Base-by-base conservation (phyloP, 768 basidiomycete species). In the Rhodotorula babjevae region DNA sequence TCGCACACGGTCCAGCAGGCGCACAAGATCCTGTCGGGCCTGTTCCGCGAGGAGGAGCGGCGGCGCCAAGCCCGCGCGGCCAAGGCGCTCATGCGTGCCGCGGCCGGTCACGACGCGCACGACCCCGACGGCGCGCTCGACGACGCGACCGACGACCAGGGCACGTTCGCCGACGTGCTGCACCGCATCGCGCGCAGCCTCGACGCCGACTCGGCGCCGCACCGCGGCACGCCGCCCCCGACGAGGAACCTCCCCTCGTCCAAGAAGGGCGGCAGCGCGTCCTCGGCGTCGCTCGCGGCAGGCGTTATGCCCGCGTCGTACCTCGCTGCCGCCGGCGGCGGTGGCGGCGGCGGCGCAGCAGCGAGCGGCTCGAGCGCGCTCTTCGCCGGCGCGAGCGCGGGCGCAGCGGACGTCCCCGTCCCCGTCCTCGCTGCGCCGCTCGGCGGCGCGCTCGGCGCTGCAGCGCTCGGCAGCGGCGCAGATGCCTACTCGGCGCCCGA, bases 141-240 rank as follows among this genome's bases (percentile, higher is more conserved):
- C 15, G 55, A 52, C 2, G 67, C 62, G 12, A 62, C 55, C 0
- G 74, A 71, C 6, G 74, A 68, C 50, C 47, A 53, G 29, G 75
- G 73, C 49, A 71, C 72, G 31, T 76, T 76, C 52, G 72, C 75
- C 27, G 72, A 73, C 19, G 71, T 76, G 11, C 55, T 76, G 18
- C 72, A 73, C 40, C 50, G 75, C 9, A 68, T 76, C 63, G 67
- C 66, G 25, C 56, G 75, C 8, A 68, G 56, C 36, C 64, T 76
- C 63, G 67, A 68, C 29, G 23, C 69, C 10, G 68, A 71, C 14
- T 56, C 65, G 33, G 75, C 71, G 33, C 75, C 69, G 33, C 75
- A 76, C 46, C 50, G 69, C 2, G 75, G 75, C 2, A 76, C 75
- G 0, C 75, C 75, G 23, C 75, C 75, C 5, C 75, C 75, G 23